These are phyloP conservation scores for Arabis hirsuta DNA, from an alignment of 345 rosid genomes.

Conservation along the genomic window DNA sequence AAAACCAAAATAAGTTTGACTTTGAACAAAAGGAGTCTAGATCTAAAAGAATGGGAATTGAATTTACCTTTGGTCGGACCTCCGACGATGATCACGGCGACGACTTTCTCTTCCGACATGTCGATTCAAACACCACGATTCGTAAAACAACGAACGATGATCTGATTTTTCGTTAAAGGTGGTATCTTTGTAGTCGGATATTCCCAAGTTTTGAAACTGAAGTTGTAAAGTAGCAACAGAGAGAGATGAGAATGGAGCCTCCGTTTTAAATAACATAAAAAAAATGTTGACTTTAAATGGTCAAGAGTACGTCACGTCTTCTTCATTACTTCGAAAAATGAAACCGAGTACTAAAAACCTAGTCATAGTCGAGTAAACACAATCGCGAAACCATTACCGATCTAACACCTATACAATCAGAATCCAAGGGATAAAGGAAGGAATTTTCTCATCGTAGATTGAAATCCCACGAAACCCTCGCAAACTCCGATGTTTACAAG, in stretches of 20 bases:
- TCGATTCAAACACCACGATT: slow-evolving; percentile 41
- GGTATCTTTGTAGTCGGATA: slow-evolving; percentile 22
- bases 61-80: slow-evolving; percentile 82
- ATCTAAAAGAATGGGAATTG: background rate
- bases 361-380: background rate
- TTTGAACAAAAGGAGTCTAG: background rate
- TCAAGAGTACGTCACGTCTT: background rate
- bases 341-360: background rate
- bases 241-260: slow-evolving; percentile 1
- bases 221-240: slow-evolving; percentile 16
- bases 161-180: slow-evolving; percentile 1
- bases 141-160: background rate
- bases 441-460: no score
- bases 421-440: no score
- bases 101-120: slow-evolving; percentile 61
- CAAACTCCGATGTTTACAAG: no score
- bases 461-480: no score
- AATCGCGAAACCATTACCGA: no score
- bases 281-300: background rate
- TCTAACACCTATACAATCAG: no score
- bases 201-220: slow-evolving; percentile 5
- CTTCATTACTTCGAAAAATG: background rate
- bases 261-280: background rate
- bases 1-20: background rate
- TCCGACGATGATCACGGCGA: slow-evolving; percentile 91